Base-by-base conservation (phyloP, 2,329 filamentous ascomycete species). In the Fusarium sp. region DNA sequence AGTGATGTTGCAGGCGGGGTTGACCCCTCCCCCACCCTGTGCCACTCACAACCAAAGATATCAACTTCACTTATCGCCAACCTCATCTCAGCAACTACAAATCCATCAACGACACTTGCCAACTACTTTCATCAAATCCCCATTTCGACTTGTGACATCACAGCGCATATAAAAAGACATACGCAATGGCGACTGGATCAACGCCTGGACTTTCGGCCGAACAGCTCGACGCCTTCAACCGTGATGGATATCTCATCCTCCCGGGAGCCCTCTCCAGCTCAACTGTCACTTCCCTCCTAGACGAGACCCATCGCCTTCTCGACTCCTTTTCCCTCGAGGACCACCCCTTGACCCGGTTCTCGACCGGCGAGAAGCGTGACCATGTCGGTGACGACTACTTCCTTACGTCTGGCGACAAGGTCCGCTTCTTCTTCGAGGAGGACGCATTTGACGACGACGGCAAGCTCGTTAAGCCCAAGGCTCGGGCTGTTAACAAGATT, bases 351-450 rank as follows among this genome's bases (percentile, higher is more conserved):
- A 98, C 97, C 10, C 93, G 92, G 81, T 99, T 99, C 89, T 94
- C 93, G 34, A 98, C 96, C 0, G 95, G 95, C 76, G 92, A 84
- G 87, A 91, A 78, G 85, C 88, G 80, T 54, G 89, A 92, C 70
- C 96, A 98, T 84, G 94, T 98, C 13, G 95, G 96, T 72, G 97
- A 98, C 85, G 91, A 93, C 81, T 99, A 99, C 88, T 98, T 99
- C 85, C 90, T 98, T 4, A 89, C 88, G 2, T 97, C 93, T 4
- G 95, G 95, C 71, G 94, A 98, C 87, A 96, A 98, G 85, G 87
- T 98, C 71, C 93, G 95, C 69, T 98, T 97, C 89, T 98, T 98
- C 89, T 97, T 98, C 83, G 96, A 98, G 84, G 95, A 97, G 84
- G 95, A 97, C 83, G 96, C 96, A 73, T 96, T 98, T 82, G 87